Evolutionary conservation across 116 monocot species (phyloP), one percentile per base, ranked within the genome.

Genomic region (Papilionanthe hybrid): DNA sequence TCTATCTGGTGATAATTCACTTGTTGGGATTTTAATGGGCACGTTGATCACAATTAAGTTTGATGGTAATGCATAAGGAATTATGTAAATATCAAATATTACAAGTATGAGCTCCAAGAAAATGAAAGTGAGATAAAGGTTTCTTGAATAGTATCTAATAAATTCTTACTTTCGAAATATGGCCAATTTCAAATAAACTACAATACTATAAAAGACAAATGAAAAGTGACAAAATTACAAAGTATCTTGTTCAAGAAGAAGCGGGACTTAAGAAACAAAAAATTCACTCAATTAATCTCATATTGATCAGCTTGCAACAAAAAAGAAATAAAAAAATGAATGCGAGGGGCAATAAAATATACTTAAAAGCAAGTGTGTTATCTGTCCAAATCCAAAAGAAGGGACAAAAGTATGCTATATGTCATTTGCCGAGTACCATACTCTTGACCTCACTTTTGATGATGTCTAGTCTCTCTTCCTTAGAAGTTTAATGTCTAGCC

Each of bases 131-230:
- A 50, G 22, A 12, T 41, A 81, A 18, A 15, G 9, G 10, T 80
- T 80, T 73, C 32, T 80, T n/a, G 29, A 57, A 0, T 44, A 80
- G 13, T 73, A 74, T 25, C 74, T 74, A 9, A 74, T 20, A 80
- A 74, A 37, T 74, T 53, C 1, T 29, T 80, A 5, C 23, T 55
- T 37, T 23, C 32, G 20, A 19, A 42, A 1, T 72, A 72, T 72
- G 13, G 72, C 15, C 18, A 4, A 17, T 72, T 42, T 42, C 12
- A 72, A 80, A 74, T 80, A 72, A 22, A 22, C 9, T 48, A 75
- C 25, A 67, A 68, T 10, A 42, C 55, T 68, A n/a, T 57, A 20
- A 49, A 66, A 25, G 55, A 74, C 42, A 27, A 81, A 74, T 81
- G 74, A 72, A 57, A 55, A 57, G 80, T 75, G 22, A 20, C 19